Conservation (phyloP, 306 rosid species). For the Castanospermum australe region DNA sequence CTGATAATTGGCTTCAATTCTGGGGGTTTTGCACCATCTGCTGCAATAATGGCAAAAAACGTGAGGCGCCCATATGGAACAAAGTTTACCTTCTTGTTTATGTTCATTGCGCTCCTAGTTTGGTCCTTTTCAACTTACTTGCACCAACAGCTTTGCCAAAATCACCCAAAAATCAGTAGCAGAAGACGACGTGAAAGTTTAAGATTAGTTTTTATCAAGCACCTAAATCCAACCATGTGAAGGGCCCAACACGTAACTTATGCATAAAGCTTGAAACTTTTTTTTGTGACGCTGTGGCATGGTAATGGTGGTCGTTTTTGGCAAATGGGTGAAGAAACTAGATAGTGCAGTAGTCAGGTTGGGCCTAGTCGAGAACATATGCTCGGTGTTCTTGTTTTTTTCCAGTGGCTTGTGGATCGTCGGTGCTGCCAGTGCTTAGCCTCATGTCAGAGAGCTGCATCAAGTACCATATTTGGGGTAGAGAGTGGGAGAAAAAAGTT, state of each 20-base stretch:
- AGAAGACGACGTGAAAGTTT: constrained; percentile 40
- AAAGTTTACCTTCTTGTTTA: constrained; percentile 41
- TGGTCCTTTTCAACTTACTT: constrained; percentile 40
- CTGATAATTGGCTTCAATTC: background rate
- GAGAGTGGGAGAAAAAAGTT: no score
- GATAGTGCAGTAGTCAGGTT: constrained; percentile 33
- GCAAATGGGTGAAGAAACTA: constrained; percentile 51
- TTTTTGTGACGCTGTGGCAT: background rate
- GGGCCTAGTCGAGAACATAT: constrained; percentile 48
- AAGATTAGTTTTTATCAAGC: background rate
- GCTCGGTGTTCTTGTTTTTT: constrained; percentile 49
- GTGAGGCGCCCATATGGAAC: constrained; percentile 27
- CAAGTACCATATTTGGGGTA: constrained; percentile 67
- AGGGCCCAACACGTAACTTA: background rate
- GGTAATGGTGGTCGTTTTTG: background rate
- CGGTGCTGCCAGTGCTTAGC: constrained; percentile 51
- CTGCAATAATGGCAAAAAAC: constrained; percentile 1
- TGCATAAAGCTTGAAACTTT: background rate
- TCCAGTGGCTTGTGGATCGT: constrained; percentile 65
- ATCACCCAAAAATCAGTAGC: constrained; percentile 43
- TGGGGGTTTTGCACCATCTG: background rate
- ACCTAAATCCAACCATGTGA: no score
- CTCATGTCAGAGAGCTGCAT: constrained; percentile 55
- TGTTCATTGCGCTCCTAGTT: no score
- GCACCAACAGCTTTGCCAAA: constrained; percentile 20